phyloP scores from a whole-genome alignment of 78 protist genomes.

The Anaeramoeba flamelloides region DNA sequence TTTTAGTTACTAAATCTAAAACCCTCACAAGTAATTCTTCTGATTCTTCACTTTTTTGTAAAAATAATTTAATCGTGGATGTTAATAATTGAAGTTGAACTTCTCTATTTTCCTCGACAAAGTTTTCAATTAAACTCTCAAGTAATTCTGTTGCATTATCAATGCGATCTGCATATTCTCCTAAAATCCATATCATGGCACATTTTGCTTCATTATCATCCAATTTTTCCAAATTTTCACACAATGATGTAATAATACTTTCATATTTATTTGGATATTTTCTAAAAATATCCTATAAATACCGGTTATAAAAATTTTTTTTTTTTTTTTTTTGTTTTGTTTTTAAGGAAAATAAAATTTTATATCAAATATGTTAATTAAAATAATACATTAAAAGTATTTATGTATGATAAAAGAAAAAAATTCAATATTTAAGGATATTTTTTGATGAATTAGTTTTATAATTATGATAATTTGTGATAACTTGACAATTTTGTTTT shows the following conservation, averaged over 20 bases:
- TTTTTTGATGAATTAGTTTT: no score
- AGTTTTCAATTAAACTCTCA: background rate
- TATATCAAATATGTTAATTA: no score
- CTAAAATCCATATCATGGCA: slow-evolving; percentile 94
- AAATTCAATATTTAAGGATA: no score
- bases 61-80: slow-evolving; percentile 88
- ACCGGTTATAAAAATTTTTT: no score
- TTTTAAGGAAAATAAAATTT: no score
- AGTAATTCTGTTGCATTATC: slow-evolving; percentile 89
- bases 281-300: slow-evolving; percentile 16
- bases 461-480: no score
- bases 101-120: slow-evolving; percentile 10
- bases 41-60: slow-evolving; percentile 56
- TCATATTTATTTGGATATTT: slow-evolving; percentile 53
- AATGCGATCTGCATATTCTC: slow-evolving; percentile 94
- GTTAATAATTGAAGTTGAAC: slow-evolving; percentile 94
- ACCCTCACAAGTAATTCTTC: slow-evolving; percentile 54
- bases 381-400: no score
- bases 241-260: slow-evolving; percentile 74
- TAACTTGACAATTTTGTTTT: no score
- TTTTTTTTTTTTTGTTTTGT: no score
- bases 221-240: slow-evolving; percentile 90
- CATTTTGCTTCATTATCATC: slow-evolving; percentile 98
- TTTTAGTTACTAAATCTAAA: slow-evolving; percentile 67
- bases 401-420: no score